Evolutionary conservation across 352 stramenopile genomes (phyloP), one percentile per base, ranked within the genome.

Genomic region (Phytophthora ohioensis): DNA sequence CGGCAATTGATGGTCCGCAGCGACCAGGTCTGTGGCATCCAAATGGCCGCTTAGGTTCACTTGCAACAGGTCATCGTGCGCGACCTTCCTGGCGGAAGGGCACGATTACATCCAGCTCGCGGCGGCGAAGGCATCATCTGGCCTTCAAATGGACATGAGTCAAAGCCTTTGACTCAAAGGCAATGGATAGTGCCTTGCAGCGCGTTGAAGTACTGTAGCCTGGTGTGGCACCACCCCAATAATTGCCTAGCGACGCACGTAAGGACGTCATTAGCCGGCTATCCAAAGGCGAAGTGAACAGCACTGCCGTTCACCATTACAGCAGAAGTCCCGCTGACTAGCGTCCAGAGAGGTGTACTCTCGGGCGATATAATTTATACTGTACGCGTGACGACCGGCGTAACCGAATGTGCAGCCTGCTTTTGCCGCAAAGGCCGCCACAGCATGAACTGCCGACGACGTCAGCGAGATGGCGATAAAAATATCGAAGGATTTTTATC

Each of bases 351-450:
- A 69, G 61, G 34, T 51, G 52, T 17, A 69, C 52, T 10, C 35
- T 1, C 13, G 35, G 56, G 6, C 61, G 61, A 64, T 69, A 69
- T 69, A 69, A 69, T 69, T 27, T 69, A 64, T 69, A 69, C 52
- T 5, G 62, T 62, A 62, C 48, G 10, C 12, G 36, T 59, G 54
- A 60, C 38, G 54, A 41, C 17, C 27, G 12, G 21, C 5, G 3
- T 39, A 42, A n/a, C 39, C 9, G 38, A 49, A 49, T 34, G 8
- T 7, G 43, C 7, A 21, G 21, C 21, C 21, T 21, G 21, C 41
- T 27, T 27, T 46, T 27, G 36, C 36, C 21, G 21, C 21, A 21
- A 21, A 21, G 36, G 41, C 12, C 2, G 15, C 39, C 39, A 46
- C 21, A 21, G 21, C 21, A 21, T 21, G 21, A 0, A 21, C 21